Evolutionary conservation across 2,329 filamentous ascomycete species (phyloP), one percentile per base, ranked within the genome.

Genomic region (Pestalotiopsis sp.): DNA sequence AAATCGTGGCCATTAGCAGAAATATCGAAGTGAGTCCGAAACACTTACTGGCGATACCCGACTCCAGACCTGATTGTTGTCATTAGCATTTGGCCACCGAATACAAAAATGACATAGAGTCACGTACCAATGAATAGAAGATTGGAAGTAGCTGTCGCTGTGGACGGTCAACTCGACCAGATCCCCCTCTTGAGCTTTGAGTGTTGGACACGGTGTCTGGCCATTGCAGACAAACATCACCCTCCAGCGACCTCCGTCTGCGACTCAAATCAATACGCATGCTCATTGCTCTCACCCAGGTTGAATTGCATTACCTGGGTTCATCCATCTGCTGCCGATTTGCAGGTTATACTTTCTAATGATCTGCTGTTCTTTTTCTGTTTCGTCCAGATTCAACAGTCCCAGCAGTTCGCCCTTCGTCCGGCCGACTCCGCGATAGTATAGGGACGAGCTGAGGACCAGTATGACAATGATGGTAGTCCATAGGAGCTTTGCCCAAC

Each of bases 161-260:
- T 70, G 69, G 7, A 72, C 69, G 4, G 64, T 45, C 13, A 72
- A 25, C n/a, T 71, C 67, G 25, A 72, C 68, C 57, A 72, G 58
- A 49, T 72, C 71, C 39, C 71, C 71, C 38, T 72, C 69, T n/a
- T 72, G 66, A 4, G 71, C 68, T 12, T 67, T 67, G 6, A 72
- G 39, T 0, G 68, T 71, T 3, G 71, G 71, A 27, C 71, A 72
- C 11, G 71, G 71, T 12, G 68, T 62, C 45, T 71, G 31, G 3
- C 71, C 71, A 4, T 72, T 72, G 61, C 71, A 72, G 9, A 71
- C 69, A 38, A 71, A 67, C 64, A 72, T 71, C 13, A 65, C 56
- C 27, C 71, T 66, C 71, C 68, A 72, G 25, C 66, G 66, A 4
- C 71, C 69, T 9, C 71, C 69, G 65, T 72, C 71, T 72, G 20